A percentile compares a stretch with the other conserved stretches of the same genome.
phyloP scores from a whole-genome alignment of 1,284 basidiomycete species.

The Ustilago trichophora region DNA sequence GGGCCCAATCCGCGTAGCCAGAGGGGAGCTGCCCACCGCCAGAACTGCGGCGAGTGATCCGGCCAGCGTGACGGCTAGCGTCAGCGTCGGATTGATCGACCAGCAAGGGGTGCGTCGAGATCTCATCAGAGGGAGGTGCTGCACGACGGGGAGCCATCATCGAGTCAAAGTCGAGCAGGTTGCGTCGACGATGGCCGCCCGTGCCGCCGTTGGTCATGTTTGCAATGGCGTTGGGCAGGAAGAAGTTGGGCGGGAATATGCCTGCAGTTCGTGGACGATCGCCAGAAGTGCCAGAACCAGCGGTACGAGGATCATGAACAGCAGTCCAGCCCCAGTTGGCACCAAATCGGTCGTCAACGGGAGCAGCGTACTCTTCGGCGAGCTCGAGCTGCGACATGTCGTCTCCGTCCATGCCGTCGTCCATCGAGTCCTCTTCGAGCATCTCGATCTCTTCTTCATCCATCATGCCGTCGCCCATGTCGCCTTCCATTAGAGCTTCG shows the following conservation, averaged over 20 bases:
- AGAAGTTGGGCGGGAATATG: slow-evolving; percentile 51
- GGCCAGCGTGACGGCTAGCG: slow-evolving; percentile 31
- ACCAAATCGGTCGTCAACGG: slow-evolving; percentile 61
- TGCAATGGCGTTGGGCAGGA: slow-evolving; percentile 38
- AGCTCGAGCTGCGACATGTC: slow-evolving; percentile 59
- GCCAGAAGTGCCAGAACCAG: slow-evolving; percentile 9
- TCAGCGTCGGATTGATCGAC: slow-evolving; percentile 70
- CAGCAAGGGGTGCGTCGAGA: slow-evolving; percentile 81
- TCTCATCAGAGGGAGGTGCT: slow-evolving; percentile 27
- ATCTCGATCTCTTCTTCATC: slow-evolving; percentile 52
- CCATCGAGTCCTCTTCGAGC: slow-evolving; percentile 48
- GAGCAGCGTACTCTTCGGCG: slow-evolving; percentile 47
- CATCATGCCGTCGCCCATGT: slow-evolving; percentile 27
- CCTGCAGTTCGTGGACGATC: slow-evolving; percentile 25
- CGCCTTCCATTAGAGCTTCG: slow-evolving; percentile 37
- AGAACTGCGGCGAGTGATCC: slow-evolving; percentile 5
- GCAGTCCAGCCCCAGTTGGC: slow-evolving; percentile 64
- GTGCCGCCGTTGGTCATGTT: slow-evolving; percentile 22
- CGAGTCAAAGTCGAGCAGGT: slow-evolving; percentile 45
- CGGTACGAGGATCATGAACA: slow-evolving; percentile 15
- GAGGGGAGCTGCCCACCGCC: slow-evolving; percentile 22
- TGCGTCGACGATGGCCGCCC: slow-evolving; percentile 35
- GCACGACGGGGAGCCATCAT: slow-evolving; percentile 43
- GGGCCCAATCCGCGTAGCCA: slow-evolving; percentile 67
- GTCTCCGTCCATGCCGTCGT: slow-evolving; percentile 52